A percentile compares a stretch with the other conserved stretches of the same genome.
phyloP scores from a whole-genome alignment of 2,329 filamentous ascomycete species.

The Diaporthe eres region DNA sequence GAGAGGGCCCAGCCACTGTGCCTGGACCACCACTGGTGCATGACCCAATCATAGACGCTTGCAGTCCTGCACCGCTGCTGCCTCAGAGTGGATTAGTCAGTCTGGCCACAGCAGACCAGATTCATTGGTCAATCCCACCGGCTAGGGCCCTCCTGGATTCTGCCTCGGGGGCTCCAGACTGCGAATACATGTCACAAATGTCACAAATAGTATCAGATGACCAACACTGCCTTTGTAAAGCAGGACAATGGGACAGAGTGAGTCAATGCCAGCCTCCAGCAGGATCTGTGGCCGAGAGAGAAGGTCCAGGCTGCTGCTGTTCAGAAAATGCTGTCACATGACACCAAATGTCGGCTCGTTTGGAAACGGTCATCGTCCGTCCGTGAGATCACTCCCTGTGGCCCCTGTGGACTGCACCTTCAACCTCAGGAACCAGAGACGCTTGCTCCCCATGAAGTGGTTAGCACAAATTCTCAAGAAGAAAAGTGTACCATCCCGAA shows the following conservation, averaged over 20 bases:
- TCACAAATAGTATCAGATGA: conserved; percentile 16
- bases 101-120: not conserved
- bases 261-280: not conserved
- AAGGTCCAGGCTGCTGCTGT: not conserved
- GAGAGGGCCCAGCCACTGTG: conserved; percentile 15
- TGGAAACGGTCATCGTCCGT: not conserved
- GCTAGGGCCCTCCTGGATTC: not conserved
- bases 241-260: not conserved
- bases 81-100: conserved; percentile 29
- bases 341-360: not conserved
- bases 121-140: conserved; percentile 10
- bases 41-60: not conserved
- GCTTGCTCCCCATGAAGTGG: not conserved
- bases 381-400: not conserved
- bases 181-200: conserved; percentile 3
- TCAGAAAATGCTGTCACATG: not conserved
- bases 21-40: not conserved
- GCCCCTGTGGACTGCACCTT: not conserved
- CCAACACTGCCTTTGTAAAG: conserved; percentile 9
- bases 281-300: not conserved
- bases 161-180: not conserved
- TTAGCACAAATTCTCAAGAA: not conserved
- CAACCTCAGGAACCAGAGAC: too few relatives aligned
- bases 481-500: not conserved
- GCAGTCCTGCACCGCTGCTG: conserved; percentile 7